Conservation (phyloP, 148 eudicot genomes). For the Pouteria glomerata region DNA sequence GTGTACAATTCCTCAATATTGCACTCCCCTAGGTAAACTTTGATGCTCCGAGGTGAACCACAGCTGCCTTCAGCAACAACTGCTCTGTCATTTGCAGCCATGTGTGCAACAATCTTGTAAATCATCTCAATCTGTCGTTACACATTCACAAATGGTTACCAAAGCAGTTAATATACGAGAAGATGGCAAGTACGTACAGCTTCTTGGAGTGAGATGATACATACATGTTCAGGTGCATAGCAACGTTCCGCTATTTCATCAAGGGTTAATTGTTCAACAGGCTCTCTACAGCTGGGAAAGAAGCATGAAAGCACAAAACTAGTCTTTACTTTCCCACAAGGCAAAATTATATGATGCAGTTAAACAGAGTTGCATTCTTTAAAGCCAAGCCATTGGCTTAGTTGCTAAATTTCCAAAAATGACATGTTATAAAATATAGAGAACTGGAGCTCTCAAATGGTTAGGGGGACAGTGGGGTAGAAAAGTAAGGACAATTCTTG, state of each 20-base stretch:
- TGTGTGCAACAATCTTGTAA: slow-evolving; percentile 86
- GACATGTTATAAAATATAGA: background rate
- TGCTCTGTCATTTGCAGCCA: slow-evolving; percentile 98
- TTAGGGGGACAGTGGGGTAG: too few species aligned
- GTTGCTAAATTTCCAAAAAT: background rate
- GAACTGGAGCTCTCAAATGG: too few species aligned
- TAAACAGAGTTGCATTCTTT: slow-evolving; percentile 2
- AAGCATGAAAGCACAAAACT: slow-evolving; percentile 6
- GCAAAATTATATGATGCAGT: background rate
- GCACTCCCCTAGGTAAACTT: slow-evolving; percentile 88
- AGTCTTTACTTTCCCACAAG: background rate
- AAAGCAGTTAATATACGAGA: background rate
- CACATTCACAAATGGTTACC: background rate
- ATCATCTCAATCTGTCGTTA: slow-evolving; percentile 84
- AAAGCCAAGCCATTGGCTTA: background rate
- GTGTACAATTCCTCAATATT: slow-evolving; percentile 66
- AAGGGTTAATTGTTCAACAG: slow-evolving; percentile 82
- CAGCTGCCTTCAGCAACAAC: slow-evolving; percentile 81
- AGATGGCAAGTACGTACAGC: background rate
- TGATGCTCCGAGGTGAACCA: slow-evolving; percentile 92
- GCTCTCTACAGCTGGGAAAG: slow-evolving; percentile 78
- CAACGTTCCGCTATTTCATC: slow-evolving; percentile 94
- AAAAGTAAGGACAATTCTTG: too few species aligned
- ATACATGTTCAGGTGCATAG: slow-evolving; percentile 85
- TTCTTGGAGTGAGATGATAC: background rate